Base-by-base conservation (phyloP, 805 yeast genomes). In the Clavispora fructus region DNA sequence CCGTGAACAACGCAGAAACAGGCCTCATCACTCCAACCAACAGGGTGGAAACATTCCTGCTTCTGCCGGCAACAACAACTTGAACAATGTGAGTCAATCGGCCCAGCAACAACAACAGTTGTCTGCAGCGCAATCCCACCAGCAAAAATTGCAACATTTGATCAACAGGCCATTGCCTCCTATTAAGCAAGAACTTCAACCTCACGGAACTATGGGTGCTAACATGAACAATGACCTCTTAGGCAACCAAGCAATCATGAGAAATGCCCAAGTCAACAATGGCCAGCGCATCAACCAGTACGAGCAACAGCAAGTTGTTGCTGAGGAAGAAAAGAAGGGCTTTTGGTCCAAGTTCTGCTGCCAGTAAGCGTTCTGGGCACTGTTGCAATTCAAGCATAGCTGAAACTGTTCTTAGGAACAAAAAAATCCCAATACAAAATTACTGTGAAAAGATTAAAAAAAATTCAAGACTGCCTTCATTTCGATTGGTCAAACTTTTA, bases 121-220 rank as follows among this genome's bases (percentile, higher is more conserved):
- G 49, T 56, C 67, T n/a, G 74, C 75, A 6, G 75, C 75, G 30
- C 76, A 72, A 57, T 69, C 71, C 45, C 75, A 71, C 57, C 77
- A 71, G 59, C 76, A 71, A 52, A 71, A 72, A 59, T 68, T 71
- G 58, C 77, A 72, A 55, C 74, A 70, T 53, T 69, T 72, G 63
- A 75, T 71, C 48, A 72, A 72, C 59, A 61, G 77, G 48, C 77
- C 77, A 11, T 68, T 72, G 55, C 77, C 77, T 32, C 76, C 77
- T 2, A 72, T 72, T 49, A 71, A 69, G 54, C 76, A 69, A 56
- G 77, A 71, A 49, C 55, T 59, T 25, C 67, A 60, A 44, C 48
- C 53, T 14, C 48, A 52, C 40, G 35, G 49, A 38, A 53, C 45
- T 41, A 45, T 52, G 49, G 49, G 50, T 33, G 47, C 51, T 11